Percentiles rank a stretch among this genome's conserved stretches.
Evolutionary conservation across 805 yeast species (phyloP).

Genomic region (Teunomyces lycoperdinae): DNA sequence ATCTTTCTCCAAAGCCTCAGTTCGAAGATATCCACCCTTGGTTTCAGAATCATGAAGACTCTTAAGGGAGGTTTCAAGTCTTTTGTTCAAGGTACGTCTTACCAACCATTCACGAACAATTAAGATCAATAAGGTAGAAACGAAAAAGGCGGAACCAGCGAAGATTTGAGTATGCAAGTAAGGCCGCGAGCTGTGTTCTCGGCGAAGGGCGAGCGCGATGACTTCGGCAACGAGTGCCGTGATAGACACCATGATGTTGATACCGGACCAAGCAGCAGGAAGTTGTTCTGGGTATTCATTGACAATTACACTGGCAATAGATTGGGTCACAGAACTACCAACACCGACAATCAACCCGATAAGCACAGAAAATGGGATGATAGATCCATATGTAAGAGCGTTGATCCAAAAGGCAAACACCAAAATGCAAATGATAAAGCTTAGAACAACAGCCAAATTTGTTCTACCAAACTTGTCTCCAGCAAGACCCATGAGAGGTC

Average conservation of each 20-base stretch:
- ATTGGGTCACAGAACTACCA: constrained; percentile 20
- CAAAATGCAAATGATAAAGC: constrained; percentile 23
- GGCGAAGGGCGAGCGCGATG: constrained; percentile 47
- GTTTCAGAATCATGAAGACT: background rate
- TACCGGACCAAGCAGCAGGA: constrained; percentile 40
- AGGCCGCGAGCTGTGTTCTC: constrained; percentile 30
- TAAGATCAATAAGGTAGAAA: constrained; percentile 40
- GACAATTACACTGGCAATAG: constrained; percentile 8
- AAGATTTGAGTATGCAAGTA: constrained; percentile 60
- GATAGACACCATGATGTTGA: constrained; percentile 30
- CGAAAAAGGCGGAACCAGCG: constrained; percentile 50
- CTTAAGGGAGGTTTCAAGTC: constrained; percentile 1
- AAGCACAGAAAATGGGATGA: constrained; percentile 28
- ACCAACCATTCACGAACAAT: constrained; percentile 55
- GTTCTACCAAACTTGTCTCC: constrained; percentile 49
- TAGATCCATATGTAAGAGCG: constrained; percentile 28
- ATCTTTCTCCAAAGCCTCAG: background rate
- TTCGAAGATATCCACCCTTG: background rate
- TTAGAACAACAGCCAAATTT: constrained; percentile 27
- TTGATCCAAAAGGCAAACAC: constrained; percentile 39
- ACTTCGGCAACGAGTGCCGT: constrained; percentile 49
- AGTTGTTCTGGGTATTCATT: constrained; percentile 16
- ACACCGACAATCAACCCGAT: constrained; percentile 32
- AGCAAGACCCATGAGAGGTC: constrained; percentile 45
- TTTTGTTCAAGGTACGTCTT: constrained; percentile 16